These are phyloP conservation scores for Ustanciosporium gigantosporum DNA, from an alignment of 1,284 basidiomycete genomes.

Conservation along the genomic window DNA sequence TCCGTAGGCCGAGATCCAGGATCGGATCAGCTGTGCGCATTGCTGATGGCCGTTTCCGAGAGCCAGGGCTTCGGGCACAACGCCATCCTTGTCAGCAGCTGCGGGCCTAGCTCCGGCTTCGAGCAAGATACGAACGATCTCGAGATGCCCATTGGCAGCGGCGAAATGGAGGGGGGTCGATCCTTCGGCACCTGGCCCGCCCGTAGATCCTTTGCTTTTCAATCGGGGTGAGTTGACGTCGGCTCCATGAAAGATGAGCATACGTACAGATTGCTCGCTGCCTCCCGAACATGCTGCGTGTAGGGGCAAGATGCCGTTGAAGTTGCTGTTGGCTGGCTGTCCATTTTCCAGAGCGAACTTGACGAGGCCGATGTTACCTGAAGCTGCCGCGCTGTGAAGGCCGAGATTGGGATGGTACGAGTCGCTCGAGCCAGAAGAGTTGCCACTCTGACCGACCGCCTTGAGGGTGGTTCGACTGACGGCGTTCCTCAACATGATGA, in stretches of 20 bases:
- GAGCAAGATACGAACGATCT: conserved; percentile 49
- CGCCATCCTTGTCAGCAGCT: conserved; percentile 41
- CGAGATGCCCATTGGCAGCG: conserved; percentile 54
- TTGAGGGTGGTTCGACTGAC: conserved; percentile 37
- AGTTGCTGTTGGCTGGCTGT: conserved; percentile 44
- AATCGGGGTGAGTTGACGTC: conserved; percentile 48
- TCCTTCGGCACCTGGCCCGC: conserved; percentile 47
- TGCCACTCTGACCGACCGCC: conserved; percentile 25
- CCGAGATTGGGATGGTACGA: conserved; percentile 44
- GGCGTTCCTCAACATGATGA: conserved; percentile 28
- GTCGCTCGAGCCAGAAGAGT: conserved; percentile 15
- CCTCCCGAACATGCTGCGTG: conserved; percentile 56
- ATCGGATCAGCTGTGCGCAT: conserved; percentile 39
- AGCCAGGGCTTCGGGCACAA: conserved; percentile 49
- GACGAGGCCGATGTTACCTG: conserved; percentile 54
- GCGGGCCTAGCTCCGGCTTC: conserved; percentile 49
- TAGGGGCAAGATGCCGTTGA: conserved; percentile 55
- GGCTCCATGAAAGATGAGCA: conserved; percentile 54
- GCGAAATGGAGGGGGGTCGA: conserved; percentile 58
- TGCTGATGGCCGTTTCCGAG: conserved; percentile 33
- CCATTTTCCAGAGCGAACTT: conserved; percentile 57
- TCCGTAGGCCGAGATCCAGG: conserved; percentile 45
- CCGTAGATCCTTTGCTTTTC: conserved; percentile 21
- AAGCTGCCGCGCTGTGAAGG: conserved; percentile 52
- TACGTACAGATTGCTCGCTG: conserved; percentile 38